These are phyloP conservation scores for Arabidopsis lyrata DNA, from an alignment of 441 rosid genomes.

Conservation along the genomic window DNA sequence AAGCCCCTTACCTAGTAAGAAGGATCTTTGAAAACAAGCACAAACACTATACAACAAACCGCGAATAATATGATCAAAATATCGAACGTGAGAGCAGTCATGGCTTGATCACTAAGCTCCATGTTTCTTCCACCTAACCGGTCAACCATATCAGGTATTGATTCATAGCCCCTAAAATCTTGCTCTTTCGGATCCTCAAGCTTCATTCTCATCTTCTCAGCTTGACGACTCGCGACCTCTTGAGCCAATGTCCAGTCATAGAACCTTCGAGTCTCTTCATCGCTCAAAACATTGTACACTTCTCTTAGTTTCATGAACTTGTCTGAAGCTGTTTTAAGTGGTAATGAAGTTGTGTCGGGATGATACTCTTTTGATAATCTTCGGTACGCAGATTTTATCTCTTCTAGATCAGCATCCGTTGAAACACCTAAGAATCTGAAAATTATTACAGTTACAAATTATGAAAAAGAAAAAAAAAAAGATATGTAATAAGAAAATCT, in stretches of 20 bases:
- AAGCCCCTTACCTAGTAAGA: constrained; percentile 42
- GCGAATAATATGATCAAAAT: constrained; percentile 58
- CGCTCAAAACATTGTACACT: constrained; percentile 68
- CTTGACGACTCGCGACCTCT: constrained; percentile 80
- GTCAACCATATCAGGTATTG: constrained; percentile 85
- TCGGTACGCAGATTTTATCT: constrained; percentile 85
- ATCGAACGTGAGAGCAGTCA: constrained; percentile 83
- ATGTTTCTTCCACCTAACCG: constrained; percentile 83
- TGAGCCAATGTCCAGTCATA: constrained; percentile 95
- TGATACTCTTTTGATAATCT: constrained; percentile 89
- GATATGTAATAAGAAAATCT: neutral
- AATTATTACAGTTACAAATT: neutral
- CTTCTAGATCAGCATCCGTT: constrained; percentile 77
- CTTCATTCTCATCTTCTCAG: constrained; percentile 75
- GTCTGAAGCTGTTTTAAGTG: constrained; percentile 80
- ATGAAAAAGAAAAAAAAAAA: neutral
- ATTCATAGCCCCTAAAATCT: constrained; percentile 53
- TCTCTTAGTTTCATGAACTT: constrained; percentile 81
- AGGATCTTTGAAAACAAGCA: constrained; percentile 67
- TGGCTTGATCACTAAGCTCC: constrained; percentile 80
- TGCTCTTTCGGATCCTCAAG: constrained; percentile 75
- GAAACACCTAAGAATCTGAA: constrained; percentile 79
- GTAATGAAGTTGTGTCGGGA: constrained; percentile 95
- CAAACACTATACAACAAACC: constrained; percentile 67
- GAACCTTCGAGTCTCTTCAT: constrained; percentile 69